Evolutionary conservation across 768 basidiomycete genomes (phyloP).

Genomic region (Russula brevipes): DNA sequence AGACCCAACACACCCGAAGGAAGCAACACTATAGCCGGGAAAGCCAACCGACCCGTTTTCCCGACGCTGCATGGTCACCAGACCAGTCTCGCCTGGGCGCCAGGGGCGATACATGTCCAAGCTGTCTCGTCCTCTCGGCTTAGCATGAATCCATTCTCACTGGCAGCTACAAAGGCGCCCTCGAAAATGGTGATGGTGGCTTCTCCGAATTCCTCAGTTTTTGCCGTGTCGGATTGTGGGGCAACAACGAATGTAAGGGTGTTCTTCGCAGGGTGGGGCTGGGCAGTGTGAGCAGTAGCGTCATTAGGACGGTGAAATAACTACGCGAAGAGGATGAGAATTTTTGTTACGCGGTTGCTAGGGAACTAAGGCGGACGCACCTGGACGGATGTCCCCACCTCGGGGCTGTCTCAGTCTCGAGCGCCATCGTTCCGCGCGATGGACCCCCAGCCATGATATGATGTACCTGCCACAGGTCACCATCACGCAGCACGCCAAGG

Average conservation of each 20-base stretch:
- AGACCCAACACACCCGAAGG: too few relatives aligned
- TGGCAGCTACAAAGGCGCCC: constrained; percentile 42
- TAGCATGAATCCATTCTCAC: constrained; percentile 50
- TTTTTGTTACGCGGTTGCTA: background rate
- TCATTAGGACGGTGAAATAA: constrained; percentile 8
- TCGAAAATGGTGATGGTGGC: constrained; percentile 26
- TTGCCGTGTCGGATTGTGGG: background rate
- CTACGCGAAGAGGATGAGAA: background rate
- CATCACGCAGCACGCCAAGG: constrained; percentile 8
- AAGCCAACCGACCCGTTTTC: too few relatives aligned
- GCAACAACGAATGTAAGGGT: constrained; percentile 4
- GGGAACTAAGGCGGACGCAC: constrained; percentile 26
- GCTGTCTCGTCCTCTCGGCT: constrained; percentile 31
- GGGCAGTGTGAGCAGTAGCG: too few relatives aligned
- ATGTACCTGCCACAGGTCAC: constrained; percentile 7
- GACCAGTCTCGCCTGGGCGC: constrained; percentile 31
- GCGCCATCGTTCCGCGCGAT: constrained; percentile 51
- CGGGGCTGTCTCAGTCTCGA: constrained; percentile 39
- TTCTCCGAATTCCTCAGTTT: background rate
- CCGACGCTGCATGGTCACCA: constrained; percentile 27
- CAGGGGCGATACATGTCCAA: constrained; percentile 43
- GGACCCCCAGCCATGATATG: constrained; percentile 68
- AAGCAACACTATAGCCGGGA: too few relatives aligned
- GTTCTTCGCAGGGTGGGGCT: background rate
- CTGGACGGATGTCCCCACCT: constrained; percentile 47